A percentile compares a stretch with the other conserved stretches of the same genome.
phyloP scores from a whole-genome alignment of 352 stramenopile species.

The Phytophthora quininea region DNA sequence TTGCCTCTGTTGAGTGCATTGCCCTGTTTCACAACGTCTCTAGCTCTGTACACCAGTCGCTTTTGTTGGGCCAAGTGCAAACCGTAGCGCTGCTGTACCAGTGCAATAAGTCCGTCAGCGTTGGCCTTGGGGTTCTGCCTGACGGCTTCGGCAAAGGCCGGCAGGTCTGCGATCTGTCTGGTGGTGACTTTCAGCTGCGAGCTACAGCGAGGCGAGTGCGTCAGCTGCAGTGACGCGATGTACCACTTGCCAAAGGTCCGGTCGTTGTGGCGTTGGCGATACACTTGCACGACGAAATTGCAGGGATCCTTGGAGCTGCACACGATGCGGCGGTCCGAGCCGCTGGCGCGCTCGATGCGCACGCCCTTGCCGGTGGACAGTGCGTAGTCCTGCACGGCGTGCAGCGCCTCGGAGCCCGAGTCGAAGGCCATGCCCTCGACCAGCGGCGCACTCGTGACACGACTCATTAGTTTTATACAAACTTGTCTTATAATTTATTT shows the following conservation, averaged over 20 bases:
- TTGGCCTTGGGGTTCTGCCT: constrained; percentile 21
- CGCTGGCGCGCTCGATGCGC: constrained; percentile 28
- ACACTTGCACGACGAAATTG: constrained; percentile 41
- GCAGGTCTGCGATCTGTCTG: constrained; percentile 33
- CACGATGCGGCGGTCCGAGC: constrained; percentile 31
- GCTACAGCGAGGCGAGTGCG: constrained; percentile 30
- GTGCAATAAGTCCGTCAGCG: constrained; percentile 18
- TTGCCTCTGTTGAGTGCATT: constrained; percentile 10
- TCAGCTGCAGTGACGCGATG: constrained; percentile 30
- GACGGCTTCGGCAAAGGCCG: constrained; percentile 25
- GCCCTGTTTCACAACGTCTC: constrained; percentile 31
- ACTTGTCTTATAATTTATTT: too few species aligned
- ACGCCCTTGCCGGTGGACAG: constrained; percentile 33
- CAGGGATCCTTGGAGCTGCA: constrained; percentile 28
- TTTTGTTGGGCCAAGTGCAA: constrained; percentile 29
- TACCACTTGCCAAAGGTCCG: constrained; percentile 43
- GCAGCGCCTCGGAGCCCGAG: constrained; percentile 23
- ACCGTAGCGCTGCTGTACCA: constrained; percentile 28
- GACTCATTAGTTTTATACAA: neutral
- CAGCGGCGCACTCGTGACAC: constrained; percentile 6
- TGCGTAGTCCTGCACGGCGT: constrained; percentile 43
- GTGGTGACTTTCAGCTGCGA: constrained; percentile 21
- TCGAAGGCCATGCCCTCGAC: constrained; percentile 31
- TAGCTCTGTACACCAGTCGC: constrained; percentile 37
- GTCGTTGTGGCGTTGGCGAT: constrained; percentile 30